phyloP scores from a whole-genome alignment of 257 asterid species.

The Solanum chiquidenum region DNA sequence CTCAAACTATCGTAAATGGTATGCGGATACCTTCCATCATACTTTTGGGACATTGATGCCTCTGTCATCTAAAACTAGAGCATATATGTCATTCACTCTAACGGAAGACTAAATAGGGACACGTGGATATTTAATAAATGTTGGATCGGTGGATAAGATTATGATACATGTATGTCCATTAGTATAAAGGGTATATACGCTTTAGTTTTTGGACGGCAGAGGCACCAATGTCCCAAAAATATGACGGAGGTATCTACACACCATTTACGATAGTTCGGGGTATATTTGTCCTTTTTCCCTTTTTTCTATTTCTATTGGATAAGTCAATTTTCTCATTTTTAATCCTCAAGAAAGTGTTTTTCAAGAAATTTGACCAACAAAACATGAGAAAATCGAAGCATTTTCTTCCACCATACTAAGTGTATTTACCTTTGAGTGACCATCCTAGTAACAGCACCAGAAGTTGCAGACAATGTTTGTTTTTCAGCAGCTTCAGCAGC shows the following conservation, averaged over 20 bases:
- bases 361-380: neutral
- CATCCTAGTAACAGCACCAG: slow-evolving; percentile 60
- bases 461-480: slow-evolving; percentile 58
- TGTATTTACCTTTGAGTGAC: slow-evolving; percentile 14
- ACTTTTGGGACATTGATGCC: neutral
- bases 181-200: neutral
- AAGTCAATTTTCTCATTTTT: neutral
- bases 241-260: too few species aligned
- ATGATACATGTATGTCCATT: too few species aligned
- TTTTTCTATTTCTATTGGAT: neutral
- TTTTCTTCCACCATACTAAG: neutral
- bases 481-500: slow-evolving; percentile 91
- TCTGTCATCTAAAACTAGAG: neutral
- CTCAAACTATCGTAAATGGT: neutral
- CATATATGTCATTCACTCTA: neutral
- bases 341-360: neutral
- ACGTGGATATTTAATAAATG: neutral
- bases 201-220: fast-evolving
- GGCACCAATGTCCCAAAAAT: too few species aligned
- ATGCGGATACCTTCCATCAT: fast-evolving
- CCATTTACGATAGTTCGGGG: too few species aligned
- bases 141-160: neutral
- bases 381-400: neutral
- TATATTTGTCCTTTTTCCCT: too few species aligned
- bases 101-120: neutral